These are phyloP conservation scores for Calycina herbarum DNA, from an alignment of 2,329 filamentous ascomycete genomes.

Conservation along the genomic window DNA sequence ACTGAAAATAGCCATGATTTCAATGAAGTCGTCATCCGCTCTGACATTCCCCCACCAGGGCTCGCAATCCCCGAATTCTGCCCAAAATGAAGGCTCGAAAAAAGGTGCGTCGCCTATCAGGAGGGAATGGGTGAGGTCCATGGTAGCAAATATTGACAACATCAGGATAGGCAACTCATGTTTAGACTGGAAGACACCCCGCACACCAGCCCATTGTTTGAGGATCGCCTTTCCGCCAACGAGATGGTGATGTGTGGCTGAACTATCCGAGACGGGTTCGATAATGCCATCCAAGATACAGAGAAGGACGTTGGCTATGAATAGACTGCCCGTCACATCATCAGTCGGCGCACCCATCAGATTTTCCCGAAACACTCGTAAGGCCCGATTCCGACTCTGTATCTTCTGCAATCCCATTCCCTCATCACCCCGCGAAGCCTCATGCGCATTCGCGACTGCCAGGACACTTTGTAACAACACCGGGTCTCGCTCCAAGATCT, in stretches of 20 bases:
- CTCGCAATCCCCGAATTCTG: slow-evolving; percentile 41
- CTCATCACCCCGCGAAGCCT: slow-evolving; percentile 29
- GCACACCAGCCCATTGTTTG: slow-evolving; percentile 32
- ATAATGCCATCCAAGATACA: slow-evolving; percentile 41
- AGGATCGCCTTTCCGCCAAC: slow-evolving; percentile 34
- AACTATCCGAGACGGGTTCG: slow-evolving; percentile 30
- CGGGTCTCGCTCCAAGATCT: slow-evolving; percentile 28
- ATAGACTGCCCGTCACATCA: slow-evolving; percentile 37
- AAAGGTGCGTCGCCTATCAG: slow-evolving; percentile 42
- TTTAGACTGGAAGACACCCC: slow-evolving; percentile 27
- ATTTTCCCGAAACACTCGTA: slow-evolving; percentile 39
- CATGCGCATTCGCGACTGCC: slow-evolving; percentile 32
- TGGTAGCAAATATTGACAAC: slow-evolving; percentile 46
- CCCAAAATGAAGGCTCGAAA: slow-evolving; percentile 42
- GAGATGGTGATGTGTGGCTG: slow-evolving; percentile 32
- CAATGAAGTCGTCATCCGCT: slow-evolving; percentile 36
- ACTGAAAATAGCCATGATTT: slow-evolving; percentile 37
- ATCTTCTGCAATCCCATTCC: slow-evolving; percentile 30
- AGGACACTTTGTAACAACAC: slow-evolving; percentile 31
- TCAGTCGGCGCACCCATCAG: slow-evolving; percentile 39
- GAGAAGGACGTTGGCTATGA: slow-evolving; percentile 46
- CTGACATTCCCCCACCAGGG: slow-evolving; percentile 44
- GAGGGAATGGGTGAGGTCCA: slow-evolving; percentile 45
- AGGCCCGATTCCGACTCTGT: slow-evolving; percentile 31
- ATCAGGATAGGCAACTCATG: slow-evolving; percentile 40